A percentile compares a stretch with the other conserved stretches of the same genome.
Conservation (phyloP, 73 alveolate genomes). For the Paramecium bursaria region DNA sequence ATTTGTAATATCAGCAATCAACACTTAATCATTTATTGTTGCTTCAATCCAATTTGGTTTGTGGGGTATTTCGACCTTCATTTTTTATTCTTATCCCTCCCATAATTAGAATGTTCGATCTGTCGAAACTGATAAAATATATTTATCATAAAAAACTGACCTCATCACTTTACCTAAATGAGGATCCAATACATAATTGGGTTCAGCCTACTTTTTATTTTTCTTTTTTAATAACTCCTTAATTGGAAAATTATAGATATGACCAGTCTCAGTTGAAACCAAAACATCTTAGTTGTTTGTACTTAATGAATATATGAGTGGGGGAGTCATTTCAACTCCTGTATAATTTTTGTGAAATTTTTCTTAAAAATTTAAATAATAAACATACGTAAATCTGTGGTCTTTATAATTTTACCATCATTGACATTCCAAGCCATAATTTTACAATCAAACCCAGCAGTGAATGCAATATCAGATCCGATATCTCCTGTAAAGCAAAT, state of each 20-base stretch:
- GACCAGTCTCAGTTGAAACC: slow-evolving; percentile 49
- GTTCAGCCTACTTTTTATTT: slow-evolving; percentile 14
- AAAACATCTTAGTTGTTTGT: background rate
- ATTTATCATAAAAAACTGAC: slow-evolving; percentile 1
- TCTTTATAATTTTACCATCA: background rate
- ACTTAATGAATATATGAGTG: slow-evolving; percentile 8
- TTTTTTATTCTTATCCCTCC: background rate
- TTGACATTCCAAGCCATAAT: slow-evolving; percentile 22
- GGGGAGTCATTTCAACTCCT: slow-evolving; percentile 18
- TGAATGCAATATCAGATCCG: background rate
- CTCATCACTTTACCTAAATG: slow-evolving; percentile 50
- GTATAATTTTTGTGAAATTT: slow-evolving; percentile 17
- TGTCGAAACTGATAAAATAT: slow-evolving; percentile 19
- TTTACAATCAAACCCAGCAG: slow-evolving; percentile 51
- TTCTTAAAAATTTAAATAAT: background rate
- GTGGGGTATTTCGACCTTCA: slow-evolving; percentile 5
- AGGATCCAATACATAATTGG: slow-evolving; percentile 54
- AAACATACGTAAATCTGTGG: slow-evolving; percentile 6
- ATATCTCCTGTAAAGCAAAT: slow-evolving; percentile 52
- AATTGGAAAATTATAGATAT: slow-evolving; percentile 25
- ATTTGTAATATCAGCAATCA: slow-evolving; percentile 40
- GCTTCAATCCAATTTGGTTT: slow-evolving; percentile 53
- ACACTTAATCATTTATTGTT: background rate
- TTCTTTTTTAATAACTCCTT: slow-evolving; percentile 1
- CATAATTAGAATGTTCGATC: slow-evolving; percentile 29